Evolutionary conservation across 2,329 filamentous ascomycete genomes (phyloP), one percentile per base, ranked within the genome.

Genomic region (Claviceps lovelessii): DNA sequence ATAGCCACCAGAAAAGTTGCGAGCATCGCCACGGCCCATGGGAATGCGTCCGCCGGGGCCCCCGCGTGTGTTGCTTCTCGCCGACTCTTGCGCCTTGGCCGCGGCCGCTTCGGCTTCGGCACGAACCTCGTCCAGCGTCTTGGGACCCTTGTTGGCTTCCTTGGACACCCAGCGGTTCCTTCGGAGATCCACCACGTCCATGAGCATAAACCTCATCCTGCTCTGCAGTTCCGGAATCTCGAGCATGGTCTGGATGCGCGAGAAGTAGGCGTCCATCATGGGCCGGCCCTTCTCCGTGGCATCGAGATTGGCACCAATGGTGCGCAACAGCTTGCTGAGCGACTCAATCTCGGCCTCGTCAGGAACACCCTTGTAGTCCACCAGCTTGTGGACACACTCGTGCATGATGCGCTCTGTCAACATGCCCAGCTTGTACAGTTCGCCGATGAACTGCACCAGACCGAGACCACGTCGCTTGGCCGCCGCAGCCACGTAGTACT

Each of bases 361-460:
- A 48, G 93, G 93, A 58, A 89, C 76, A 58, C 88, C 90, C 66
- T 91, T 86, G 71, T 94, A 97, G 73, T 98, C 91, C 61, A 98
- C 88, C 59, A 98, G 81, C 73, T 95, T 95, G 75, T 90, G 85
- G 33, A 98, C 90, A 79, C 93, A 98, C 72, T 96, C 89, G 76
- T 98, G 91, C 93, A 98, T 98, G 73, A 98, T 98, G 69, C 91
- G 88, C 71, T 96, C 88, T 58, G 93, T 98, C 70, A 98, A 80
- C 93, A 98, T 98, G 68, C 86, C 85, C 58, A 98, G 83, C 78
- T 97, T 98, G 82, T 95, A 98, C 49, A 98, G 82, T 73, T 98
- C 93, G 76, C 93, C 93, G 67, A 98, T 98, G 74, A 98, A 98
- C 73, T 96, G 91, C 60, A 98, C 91, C 28, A 98, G 81, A 84